phyloP scores from a whole-genome alignment of 768 basidiomycete genomes.

The Paxillus involutus region DNA sequence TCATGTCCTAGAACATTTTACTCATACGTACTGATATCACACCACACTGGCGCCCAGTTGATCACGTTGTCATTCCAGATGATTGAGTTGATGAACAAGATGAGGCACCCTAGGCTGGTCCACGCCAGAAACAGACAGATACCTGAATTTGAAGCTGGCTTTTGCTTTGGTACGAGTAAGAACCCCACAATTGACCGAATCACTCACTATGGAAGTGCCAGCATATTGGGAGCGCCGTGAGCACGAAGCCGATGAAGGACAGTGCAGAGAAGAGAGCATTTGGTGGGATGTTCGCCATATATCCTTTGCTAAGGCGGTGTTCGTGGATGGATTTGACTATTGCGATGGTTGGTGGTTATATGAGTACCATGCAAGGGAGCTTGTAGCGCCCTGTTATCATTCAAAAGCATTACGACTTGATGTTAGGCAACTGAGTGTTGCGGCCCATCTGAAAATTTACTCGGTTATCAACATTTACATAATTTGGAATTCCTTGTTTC shows the following conservation, averaged over 20 bases:
- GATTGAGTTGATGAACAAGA: conserved; percentile 35
- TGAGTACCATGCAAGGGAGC: not conserved
- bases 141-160: conserved; percentile 30
- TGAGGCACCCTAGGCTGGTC: conserved; percentile 26
- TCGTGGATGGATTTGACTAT: not conserved
- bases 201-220: conserved; percentile 52
- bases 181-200: no score
- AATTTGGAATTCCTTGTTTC: no score
- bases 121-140: conserved; percentile 35
- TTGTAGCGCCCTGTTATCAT: no score
- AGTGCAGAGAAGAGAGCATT: conserved; percentile 28
- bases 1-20: not conserved
- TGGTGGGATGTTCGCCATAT: not conserved
- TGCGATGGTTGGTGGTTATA: not conserved
- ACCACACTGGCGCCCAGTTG: conserved; percentile 45
- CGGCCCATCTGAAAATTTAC: no score
- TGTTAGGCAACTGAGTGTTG: no score
- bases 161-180: no score
- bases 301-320: not conserved
- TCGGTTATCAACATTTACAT: no score
- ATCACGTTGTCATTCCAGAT: conserved; percentile 36
- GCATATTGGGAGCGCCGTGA: conserved; percentile 51
- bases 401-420: no score
- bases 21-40: conserved; percentile 47
- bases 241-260: conserved; percentile 46